Base-by-base conservation (phyloP, 164 flowering plant species). In the Euptelea pleiosperma region DNA sequence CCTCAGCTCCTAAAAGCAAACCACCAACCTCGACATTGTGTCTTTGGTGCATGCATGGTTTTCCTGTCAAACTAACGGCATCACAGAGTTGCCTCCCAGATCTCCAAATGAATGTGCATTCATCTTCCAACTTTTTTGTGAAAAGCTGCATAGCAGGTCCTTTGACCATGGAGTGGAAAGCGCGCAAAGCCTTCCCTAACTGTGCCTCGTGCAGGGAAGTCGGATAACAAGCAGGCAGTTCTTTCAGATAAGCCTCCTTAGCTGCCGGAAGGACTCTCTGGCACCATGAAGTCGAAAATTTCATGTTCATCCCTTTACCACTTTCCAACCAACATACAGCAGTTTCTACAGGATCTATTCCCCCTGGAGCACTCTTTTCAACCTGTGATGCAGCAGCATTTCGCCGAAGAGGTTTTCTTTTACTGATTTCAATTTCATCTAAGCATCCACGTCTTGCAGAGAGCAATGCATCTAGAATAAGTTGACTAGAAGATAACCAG, bases 21-120 rank as follows among this genome's bases (percentile, higher is more conserved):
- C 54, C 73, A 58, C 39, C 70, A 57, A 30, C 62, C 52, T 64
- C 74, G 6, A 66, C 52, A 52, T 60, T 72, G 53, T 91, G 98
- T 49, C 83, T 82, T 64, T 79, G 91, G 69, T 91, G 92, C 75
- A 84, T 75, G 63, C 98, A 91, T n/a, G 92, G 87, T 62, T 81
- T 86, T 64, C 98, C 96, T 8, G 96, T 89, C 76, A 91, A 78
- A 85, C 98, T 91, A 54, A 87, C 68, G 24, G 94, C 95, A 78
- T 89, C 98, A 66, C 98, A 91, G 9, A 82, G 79, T 60, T 86
- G 98, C 75, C 98, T 82, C 45, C 94, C 98, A 51, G 91, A 82
- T 66, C 41, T 77, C 98, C 98, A 91, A 24, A 89, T 77, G 30
- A 79, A 71, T 21, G 62, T 70, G 74, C 98, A 91, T 58, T 91